Conservation (phyloP, 345 rosid species). For the Iberis pinnata region DNA sequence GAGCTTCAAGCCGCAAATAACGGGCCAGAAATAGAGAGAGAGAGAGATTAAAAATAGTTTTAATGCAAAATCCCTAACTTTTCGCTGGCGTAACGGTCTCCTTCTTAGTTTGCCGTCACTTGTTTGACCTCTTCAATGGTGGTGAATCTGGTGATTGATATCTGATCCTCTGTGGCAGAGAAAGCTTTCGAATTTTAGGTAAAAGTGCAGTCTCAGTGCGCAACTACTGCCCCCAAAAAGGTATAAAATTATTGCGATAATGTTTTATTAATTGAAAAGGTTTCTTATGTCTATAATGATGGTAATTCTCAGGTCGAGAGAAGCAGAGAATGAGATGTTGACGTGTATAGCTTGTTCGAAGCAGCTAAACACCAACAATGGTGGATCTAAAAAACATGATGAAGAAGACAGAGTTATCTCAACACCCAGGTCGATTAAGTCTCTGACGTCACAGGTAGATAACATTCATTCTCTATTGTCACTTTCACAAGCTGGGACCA, state of each 20-base stretch:
- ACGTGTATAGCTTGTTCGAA: constrained; percentile 90
- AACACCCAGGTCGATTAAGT: constrained; percentile 67
- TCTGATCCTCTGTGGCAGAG: constrained; percentile 13
- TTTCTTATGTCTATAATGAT: background rate
- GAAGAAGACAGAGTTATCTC: constrained; percentile 46
- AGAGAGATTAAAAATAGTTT: no score
- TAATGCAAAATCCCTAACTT: constrained; percentile 19
- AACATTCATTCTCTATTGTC: background rate
- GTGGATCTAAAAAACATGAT: constrained; percentile 47
- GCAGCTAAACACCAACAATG: constrained; percentile 42
- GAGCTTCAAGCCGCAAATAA: constrained; percentile 7
- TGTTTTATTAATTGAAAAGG: background rate
- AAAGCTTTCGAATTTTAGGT: background rate
- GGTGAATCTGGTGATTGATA: background rate
- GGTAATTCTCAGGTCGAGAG: constrained; percentile 8
- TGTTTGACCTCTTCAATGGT: background rate
- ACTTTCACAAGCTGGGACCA: constrained; percentile 13
- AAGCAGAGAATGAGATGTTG: constrained; percentile 43
- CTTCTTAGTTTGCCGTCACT: constrained; percentile 10
- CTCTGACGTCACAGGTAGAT: constrained; percentile 72
- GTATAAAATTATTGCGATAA: no score
- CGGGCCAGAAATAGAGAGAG: background rate
- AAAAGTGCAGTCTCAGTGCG: constrained; percentile 7
- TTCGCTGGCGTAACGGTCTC: constrained; percentile 39
- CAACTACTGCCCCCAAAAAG: background rate